phyloP scores from a whole-genome alignment of 352 stramenopile genomes.

The Pythium dissotocum region DNA sequence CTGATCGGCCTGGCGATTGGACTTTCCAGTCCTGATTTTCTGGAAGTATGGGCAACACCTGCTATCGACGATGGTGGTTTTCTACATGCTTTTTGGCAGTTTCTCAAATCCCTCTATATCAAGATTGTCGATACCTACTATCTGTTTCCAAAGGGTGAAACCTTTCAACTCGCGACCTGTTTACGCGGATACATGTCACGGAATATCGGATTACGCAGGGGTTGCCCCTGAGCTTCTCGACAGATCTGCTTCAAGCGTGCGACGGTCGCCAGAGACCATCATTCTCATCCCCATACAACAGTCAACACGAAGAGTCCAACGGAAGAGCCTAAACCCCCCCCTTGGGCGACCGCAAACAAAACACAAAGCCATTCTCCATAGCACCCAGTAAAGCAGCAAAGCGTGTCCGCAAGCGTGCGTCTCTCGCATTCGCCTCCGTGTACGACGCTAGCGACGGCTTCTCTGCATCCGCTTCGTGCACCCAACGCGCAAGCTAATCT shows the following conservation, averaged over 20 bases:
- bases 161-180: not conserved
- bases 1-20: not conserved
- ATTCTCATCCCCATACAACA: constrained; percentile 16
- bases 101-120: not conserved
- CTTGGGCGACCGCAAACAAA: too few species aligned
- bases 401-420: constrained; percentile 16
- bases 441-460: constrained; percentile 7
- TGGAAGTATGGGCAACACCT: constrained; percentile 9
- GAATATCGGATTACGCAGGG: not conserved
- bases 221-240: not conserved
- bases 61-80: not conserved
- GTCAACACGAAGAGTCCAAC: constrained; percentile 20
- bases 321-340: not conserved
- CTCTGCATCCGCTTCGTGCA: not conserved
- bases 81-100: not conserved
- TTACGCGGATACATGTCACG: not conserved
- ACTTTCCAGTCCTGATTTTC: constrained; percentile 24
- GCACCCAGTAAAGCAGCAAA: not conserved
- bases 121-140: not conserved
- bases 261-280: constrained; percentile 25
- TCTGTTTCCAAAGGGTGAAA: not conserved
- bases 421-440: constrained; percentile 4
- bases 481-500: not conserved
- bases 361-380: not conserved
- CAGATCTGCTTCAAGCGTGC: constrained; percentile 26